Evolutionary conservation across 1,284 basidiomycete genomes (phyloP), one percentile per base, ranked within the genome.

Genomic region (Schizopora paradoxa): DNA sequence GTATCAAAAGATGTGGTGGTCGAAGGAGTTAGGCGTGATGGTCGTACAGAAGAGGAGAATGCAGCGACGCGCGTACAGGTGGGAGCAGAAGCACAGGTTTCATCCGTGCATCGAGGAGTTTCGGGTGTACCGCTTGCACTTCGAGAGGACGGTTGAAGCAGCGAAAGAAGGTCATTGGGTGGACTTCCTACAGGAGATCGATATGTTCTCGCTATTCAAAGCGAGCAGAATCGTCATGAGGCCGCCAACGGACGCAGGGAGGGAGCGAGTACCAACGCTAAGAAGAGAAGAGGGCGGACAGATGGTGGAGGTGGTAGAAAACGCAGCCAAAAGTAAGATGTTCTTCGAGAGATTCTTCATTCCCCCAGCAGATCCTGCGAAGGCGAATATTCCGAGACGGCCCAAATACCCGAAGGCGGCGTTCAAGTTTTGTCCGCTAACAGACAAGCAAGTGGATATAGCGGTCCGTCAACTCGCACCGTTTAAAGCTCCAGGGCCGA

Each of bases 1-100:
- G 2, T 51, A 58, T 40, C 44, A 48, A 0, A 62, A 59, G 39
- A 8, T 58, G 8, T 68, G 65, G 66, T 68, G 64, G 65, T 59
- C 49, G 0, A 39, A 33, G 3, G 59, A 61, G 6, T 55, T 67
- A 13, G 4, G 18, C 5, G 33, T 2, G n/a, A n/a, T n/a, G n/a
- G n/a, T n/a, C n/a, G n/a, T n/a, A n/a, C n/a, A n/a, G n/a, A n/a
- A n/a, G n/a, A n/a, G n/a, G n/a, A n/a, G n/a, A n/a, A n/a, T n/a
- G n/a, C n/a, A n/a, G n/a, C n/a, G n/a, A n/a, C n/a, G n/a, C n/a
- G n/a, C n/a, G n/a, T n/a, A n/a, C n/a, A n/a, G n/a, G n/a, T n/a
- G n/a, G n/a, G n/a, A n/a, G n/a, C n/a, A n/a, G n/a, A n/a, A n/a
- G n/a, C n/a, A n/a, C n/a, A n/a, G n/a, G n/a, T n/a, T n/a, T n/a